phyloP scores from a whole-genome alignment of 1,284 basidiomycete species.

The Rhodofomes roseus region DNA sequence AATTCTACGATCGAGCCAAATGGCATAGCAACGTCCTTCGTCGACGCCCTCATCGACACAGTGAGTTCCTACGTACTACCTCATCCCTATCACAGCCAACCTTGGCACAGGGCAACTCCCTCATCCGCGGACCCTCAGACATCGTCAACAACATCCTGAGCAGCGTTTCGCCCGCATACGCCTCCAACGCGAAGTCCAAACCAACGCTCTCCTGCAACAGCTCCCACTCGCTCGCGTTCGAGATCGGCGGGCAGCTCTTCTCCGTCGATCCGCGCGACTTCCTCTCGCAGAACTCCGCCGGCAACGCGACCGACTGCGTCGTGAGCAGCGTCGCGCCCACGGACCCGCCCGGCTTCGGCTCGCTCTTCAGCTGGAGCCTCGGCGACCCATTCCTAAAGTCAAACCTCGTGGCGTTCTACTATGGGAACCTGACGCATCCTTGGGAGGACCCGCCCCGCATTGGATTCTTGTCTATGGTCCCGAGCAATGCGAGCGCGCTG shows the following conservation, averaged over 20 bases:
- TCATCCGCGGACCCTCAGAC: constrained; percentile 36
- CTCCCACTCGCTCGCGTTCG: constrained; percentile 54
- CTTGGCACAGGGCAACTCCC: constrained; percentile 33
- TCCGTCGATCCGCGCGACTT: constrained; percentile 68
- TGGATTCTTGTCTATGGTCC: constrained; percentile 66
- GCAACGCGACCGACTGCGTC: constrained; percentile 40
- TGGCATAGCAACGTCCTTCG: constrained; percentile 26
- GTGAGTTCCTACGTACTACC: constrained; percentile 26
- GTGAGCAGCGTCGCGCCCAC: constrained; percentile 49
- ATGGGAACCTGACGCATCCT: constrained; percentile 61
- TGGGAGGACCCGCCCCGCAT: constrained; percentile 64
- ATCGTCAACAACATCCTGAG: constrained; percentile 38
- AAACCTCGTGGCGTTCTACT: constrained; percentile 51
- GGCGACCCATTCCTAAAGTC: constrained; percentile 41
- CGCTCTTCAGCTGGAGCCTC: constrained; percentile 35
- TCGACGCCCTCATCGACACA: constrained; percentile 53
- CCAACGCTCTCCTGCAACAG: constrained; percentile 38
- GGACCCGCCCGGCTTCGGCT: constrained; percentile 41
- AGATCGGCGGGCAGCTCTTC: constrained; percentile 61
- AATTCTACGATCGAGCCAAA: constrained; percentile 36
- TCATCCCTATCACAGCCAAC: neutral
- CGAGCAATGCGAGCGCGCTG: constrained; percentile 40
- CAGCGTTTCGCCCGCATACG: constrained; percentile 32
- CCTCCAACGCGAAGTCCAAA: constrained; percentile 20
- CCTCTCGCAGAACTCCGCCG: constrained; percentile 34